Conservation (phyloP, 2,329 filamentous ascomycete genomes). For the Aspergillus calidoustus region DNA sequence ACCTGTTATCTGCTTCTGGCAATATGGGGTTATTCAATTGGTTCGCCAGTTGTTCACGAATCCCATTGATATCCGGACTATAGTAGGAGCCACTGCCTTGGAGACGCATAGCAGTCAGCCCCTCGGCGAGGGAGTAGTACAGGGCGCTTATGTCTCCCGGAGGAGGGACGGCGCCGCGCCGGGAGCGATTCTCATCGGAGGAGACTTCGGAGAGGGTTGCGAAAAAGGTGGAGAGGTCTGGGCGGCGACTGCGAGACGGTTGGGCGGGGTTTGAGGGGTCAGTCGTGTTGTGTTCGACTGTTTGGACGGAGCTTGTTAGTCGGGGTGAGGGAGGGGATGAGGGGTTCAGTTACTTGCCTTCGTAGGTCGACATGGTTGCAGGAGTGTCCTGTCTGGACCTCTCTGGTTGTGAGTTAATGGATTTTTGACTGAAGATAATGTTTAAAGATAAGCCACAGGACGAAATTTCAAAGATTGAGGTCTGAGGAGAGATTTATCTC, state of each 20-base stretch:
- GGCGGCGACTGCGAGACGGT: constrained; percentile 54
- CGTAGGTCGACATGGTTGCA: constrained; percentile 47
- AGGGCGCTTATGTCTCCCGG: constrained; percentile 65
- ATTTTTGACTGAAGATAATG: not conserved
- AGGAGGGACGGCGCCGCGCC: constrained; percentile 63
- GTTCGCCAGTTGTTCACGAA: not conserved
- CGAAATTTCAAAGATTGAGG: not conserved
- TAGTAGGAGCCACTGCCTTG: constrained; percentile 31
- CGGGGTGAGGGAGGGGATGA: not conserved
- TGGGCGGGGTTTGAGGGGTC: constrained; percentile 31
- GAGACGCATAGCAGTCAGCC: constrained; percentile 61
- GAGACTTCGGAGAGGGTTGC: constrained; percentile 63
- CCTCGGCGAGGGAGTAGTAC: constrained; percentile 64
- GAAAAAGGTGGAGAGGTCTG: constrained; percentile 70
- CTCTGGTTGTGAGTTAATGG: constrained; percentile 13
- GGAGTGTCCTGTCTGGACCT: constrained; percentile 9
- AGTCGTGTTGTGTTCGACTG: constrained; percentile 50
- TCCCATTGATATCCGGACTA: not conserved
- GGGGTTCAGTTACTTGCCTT: constrained; percentile 31
- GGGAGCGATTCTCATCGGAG: constrained; percentile 53
- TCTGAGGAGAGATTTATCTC: not conserved
- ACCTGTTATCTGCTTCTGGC: constrained; percentile 40
- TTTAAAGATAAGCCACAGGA: not conserved
- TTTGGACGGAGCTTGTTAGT: constrained; percentile 7
- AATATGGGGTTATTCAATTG: too few relatives aligned